These are phyloP conservation scores for Paecilomyces formosus DNA, from an alignment of 2,329 filamentous ascomycete genomes.

Conservation along the genomic window DNA sequence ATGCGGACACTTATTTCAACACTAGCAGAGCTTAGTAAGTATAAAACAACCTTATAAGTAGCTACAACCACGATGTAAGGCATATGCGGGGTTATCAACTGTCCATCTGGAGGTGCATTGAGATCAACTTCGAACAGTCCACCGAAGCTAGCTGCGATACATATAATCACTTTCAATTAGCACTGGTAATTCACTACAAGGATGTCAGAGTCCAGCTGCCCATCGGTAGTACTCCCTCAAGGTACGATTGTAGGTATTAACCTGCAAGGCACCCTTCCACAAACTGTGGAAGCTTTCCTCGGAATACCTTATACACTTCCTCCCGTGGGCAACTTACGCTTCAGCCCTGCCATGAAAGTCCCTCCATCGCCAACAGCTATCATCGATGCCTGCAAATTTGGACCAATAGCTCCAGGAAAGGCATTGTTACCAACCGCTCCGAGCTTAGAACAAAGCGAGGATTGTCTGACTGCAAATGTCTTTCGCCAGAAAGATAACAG, in stretches of 20 bases:
- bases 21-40: too few species aligned
- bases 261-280: conserved; percentile 13
- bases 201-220: not conserved
- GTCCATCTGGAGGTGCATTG: too few species aligned
- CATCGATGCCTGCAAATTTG: conserved; percentile 31
- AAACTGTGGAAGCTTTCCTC: conserved; percentile 34
- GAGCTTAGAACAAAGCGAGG: conserved; percentile 45
- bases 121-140: too few species aligned
- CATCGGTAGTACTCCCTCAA: conserved; percentile 12
- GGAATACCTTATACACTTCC: conserved; percentile 45
- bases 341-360: conserved; percentile 30
- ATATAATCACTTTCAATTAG: too few species aligned
- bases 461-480: conserved; percentile 36
- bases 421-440: conserved; percentile 40
- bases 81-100: too few species aligned
- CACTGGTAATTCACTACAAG: not conserved
- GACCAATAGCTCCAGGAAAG: conserved; percentile 28
- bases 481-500: conserved; percentile 24
- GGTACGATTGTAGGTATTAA: conserved; percentile 22
- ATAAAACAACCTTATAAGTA: too few species aligned
- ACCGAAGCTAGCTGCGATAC: too few species aligned
- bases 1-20: too few species aligned
- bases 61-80: too few species aligned
- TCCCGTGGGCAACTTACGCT: conserved; percentile 41
- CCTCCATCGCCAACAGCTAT: conserved; percentile 7